Conservation (phyloP, 495 filamentous ascomycete species). For the Aspergillus wentii region DNA sequence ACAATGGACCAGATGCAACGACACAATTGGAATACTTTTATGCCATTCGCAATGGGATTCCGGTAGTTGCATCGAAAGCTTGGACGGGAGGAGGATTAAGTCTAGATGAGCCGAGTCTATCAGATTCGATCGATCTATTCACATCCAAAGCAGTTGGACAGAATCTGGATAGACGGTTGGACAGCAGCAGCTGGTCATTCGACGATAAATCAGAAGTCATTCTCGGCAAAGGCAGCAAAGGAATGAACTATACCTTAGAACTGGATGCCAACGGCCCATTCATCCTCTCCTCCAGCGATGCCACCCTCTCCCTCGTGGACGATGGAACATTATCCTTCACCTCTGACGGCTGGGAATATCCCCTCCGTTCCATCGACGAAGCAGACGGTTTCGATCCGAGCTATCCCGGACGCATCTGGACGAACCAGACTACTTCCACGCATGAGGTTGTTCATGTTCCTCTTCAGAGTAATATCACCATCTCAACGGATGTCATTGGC, state of each 20-base stretch:
- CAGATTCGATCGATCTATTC: conserved; percentile 27
- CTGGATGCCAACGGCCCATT: conserved; percentile 37
- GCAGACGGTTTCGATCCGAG: conserved; percentile 21
- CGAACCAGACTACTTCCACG: conserved; percentile 21
- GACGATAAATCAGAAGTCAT: too few species aligned
- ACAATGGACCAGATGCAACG: conserved; percentile 51
- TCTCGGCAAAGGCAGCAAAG: conserved; percentile 43
- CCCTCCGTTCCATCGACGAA: conserved; percentile 36
- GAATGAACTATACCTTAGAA: conserved; percentile 46
- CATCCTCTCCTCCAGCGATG: conserved; percentile 31
- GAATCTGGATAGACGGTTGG: conserved; percentile 41
- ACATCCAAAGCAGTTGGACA: conserved; percentile 37
- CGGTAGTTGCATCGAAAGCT: conserved; percentile 38
- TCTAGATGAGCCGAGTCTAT: conserved; percentile 20
- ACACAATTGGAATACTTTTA: conserved; percentile 53
- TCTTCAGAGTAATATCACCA: conserved; percentile 14
- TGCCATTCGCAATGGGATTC: conserved; percentile 46
- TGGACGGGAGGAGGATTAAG: conserved; percentile 39
- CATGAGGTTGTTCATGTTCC: conserved; percentile 21
- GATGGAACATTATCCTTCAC: conserved; percentile 33
- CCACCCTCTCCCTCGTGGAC: conserved; percentile 22
- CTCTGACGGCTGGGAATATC: conserved; percentile 47
- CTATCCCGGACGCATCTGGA: conserved; percentile 27
- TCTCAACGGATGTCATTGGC: conserved; percentile 30
- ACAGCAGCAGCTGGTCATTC: too few species aligned